Conservation (phyloP, 2,329 filamentous ascomycete genomes). For the Xylaria sp. region DNA sequence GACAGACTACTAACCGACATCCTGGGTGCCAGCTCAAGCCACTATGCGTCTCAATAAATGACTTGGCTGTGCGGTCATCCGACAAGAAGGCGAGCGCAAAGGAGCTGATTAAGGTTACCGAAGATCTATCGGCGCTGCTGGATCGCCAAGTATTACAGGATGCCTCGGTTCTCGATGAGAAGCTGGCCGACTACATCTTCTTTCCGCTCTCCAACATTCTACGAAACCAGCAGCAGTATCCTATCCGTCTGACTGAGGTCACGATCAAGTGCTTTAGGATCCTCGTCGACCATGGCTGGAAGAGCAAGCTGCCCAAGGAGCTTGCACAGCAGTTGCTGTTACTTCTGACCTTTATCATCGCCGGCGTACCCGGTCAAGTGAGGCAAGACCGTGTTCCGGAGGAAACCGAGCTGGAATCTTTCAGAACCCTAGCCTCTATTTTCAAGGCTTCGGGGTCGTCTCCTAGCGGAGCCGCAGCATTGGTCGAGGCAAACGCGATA, state of each 20-base stretch:
- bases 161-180: conserved; percentile 73
- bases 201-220: conserved; percentile 92
- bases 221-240: conserved; percentile 76
- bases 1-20: conserved; percentile 30
- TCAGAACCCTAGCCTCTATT: conserved; percentile 75
- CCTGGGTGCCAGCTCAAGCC: conserved; percentile 65
- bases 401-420: conserved; percentile 78
- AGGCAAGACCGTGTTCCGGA: conserved; percentile 66
- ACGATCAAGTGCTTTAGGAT: conserved; percentile 79
- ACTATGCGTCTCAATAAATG: conserved; percentile 69
- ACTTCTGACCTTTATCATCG: conserved; percentile 82
- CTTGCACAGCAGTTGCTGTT: conserved; percentile 87
- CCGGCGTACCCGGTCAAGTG: conserved; percentile 72
- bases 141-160: conserved; percentile 57
- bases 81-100: conserved; percentile 56
- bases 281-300: conserved; percentile 84
- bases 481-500: conserved; percentile 69
- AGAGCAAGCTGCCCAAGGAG: conserved; percentile 72
- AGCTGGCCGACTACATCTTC: conserved; percentile 93
- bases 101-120: conserved; percentile 59
- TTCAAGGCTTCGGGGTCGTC: conserved; percentile 68
- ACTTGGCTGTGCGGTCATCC: conserved; percentile 63
- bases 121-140: conserved; percentile 60
- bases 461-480: conserved; percentile 59
- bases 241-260: conserved; percentile 78